Conservation (phyloP, 2,329 filamentous ascomycete genomes). For the Alternaria rosae region DNA sequence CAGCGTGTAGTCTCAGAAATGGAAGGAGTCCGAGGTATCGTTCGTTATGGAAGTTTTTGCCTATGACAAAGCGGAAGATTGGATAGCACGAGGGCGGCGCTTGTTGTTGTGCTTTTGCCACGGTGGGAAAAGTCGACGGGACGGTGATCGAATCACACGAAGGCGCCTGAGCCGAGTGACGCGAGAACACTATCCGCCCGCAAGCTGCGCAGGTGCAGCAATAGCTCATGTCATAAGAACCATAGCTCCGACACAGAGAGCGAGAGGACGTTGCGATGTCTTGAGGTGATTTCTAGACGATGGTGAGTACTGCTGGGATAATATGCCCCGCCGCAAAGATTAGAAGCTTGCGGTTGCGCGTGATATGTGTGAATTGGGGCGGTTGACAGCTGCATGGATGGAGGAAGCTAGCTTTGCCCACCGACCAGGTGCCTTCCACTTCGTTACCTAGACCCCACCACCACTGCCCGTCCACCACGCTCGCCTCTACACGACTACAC, state of each 20-base stretch:
- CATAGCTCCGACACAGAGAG: not conserved
- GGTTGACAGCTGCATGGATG: slow-evolving; percentile 9
- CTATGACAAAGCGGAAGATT: not conserved
- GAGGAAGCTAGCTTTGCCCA: slow-evolving; percentile 12
- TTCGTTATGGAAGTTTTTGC: not conserved
- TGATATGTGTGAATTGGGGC: slow-evolving; percentile 1
- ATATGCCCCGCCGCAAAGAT: not conserved
- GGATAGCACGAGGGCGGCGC: slow-evolving; percentile 2
- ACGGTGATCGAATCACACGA: slow-evolving; percentile 13
- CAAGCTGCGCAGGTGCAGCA: slow-evolving; percentile 9
- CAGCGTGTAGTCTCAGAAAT: not conserved
- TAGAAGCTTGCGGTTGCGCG: not conserved
- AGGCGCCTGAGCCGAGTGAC: slow-evolving; percentile 14
- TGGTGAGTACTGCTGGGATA: not conserved
- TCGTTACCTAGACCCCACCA: slow-evolving; percentile 15
- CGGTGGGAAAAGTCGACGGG: slow-evolving; percentile 5
- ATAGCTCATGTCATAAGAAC: slow-evolving; percentile 7
- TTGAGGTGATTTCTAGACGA: not conserved
- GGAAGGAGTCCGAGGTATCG: not conserved
- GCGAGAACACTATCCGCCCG: slow-evolving; percentile 11
- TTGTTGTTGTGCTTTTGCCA: slow-evolving; percentile 15
- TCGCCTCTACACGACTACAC: not conserved
- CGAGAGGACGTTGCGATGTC: not conserved
- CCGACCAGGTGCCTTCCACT: slow-evolving; percentile 11
- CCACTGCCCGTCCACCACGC: slow-evolving; percentile 6